Conservation (phyloP, 345 rosid genomes). For the Clausena lansium region DNA sequence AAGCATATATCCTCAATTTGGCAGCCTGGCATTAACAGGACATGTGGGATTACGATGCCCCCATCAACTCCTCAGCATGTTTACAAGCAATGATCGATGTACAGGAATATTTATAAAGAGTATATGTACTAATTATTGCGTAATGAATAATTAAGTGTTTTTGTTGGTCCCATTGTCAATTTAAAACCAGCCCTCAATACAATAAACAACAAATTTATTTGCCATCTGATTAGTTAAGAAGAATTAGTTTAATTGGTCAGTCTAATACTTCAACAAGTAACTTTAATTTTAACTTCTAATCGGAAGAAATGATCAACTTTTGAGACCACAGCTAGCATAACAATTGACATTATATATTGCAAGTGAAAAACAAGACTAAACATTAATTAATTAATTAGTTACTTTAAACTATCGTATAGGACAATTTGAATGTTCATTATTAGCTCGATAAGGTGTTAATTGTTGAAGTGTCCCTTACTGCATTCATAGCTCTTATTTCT, state of each 20-base stretch:
- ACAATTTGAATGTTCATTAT: background rate
- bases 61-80: background rate
- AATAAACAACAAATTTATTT: no score
- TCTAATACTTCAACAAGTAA: background rate
- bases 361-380: background rate
- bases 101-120: background rate
- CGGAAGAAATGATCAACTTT: background rate
- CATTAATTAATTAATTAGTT: background rate
- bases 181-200: background rate
- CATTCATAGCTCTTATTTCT: background rate
- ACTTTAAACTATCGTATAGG: background rate
- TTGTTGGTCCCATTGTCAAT: background rate
- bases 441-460: background rate
- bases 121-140: background rate
- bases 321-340: background rate
- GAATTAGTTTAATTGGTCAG: background rate
- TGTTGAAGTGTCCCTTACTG: background rate
- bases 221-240: background rate
- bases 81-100: background rate
- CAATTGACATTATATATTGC: background rate
- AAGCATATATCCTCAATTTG: background rate
- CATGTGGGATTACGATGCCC: background rate
- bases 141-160: background rate
- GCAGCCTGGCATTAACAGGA: constrained; percentile 3
- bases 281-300: background rate